Percentiles rank a stretch among this genome's conserved stretches.
Evolutionary conservation across 148 eudicot genomes (phyloP).

Genomic region (Camellia sinensis): DNA sequence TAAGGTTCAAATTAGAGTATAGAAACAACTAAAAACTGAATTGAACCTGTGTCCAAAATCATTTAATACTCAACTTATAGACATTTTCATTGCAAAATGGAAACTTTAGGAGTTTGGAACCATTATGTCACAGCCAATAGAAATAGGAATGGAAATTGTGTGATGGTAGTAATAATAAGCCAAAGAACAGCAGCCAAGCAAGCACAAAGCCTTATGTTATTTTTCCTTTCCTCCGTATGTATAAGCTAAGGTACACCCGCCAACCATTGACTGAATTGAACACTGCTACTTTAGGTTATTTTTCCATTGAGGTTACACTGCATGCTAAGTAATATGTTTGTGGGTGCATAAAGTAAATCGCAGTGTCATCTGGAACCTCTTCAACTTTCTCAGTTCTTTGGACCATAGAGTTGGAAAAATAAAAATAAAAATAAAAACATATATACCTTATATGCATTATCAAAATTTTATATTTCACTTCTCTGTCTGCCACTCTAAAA

Average conservation of each 20-base stretch:
- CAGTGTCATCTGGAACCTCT: not conserved
- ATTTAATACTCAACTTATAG: not conserved
- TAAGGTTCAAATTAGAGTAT: not conserved
- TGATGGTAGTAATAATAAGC: not conserved
- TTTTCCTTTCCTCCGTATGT: not conserved
- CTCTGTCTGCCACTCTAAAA: not conserved
- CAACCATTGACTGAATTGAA: not conserved
- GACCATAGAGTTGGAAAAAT: not conserved
- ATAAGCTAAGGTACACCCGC: not conserved
- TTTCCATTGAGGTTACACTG: not conserved
- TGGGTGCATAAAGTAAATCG: not conserved
- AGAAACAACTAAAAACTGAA: not conserved
- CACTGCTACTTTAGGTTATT: not conserved
- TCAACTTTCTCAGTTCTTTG: not conserved
- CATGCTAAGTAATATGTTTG: not conserved
- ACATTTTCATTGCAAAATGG: not conserved
- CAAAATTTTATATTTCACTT: not conserved
- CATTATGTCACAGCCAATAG: not conserved
- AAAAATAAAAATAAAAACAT: not conserved
- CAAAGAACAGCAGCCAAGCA: not conserved
- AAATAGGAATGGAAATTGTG: not conserved
- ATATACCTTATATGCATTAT: not conserved
- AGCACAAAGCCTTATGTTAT: not conserved
- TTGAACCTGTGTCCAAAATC: not conserved
- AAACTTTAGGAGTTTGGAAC: not conserved